Percentiles rank a stretch among this genome's conserved stretches.
These are phyloP conservation scores for Cryptosporidium bovis DNA, from an alignment of 169 alveolate genomes.

Conservation along the genomic window DNA sequence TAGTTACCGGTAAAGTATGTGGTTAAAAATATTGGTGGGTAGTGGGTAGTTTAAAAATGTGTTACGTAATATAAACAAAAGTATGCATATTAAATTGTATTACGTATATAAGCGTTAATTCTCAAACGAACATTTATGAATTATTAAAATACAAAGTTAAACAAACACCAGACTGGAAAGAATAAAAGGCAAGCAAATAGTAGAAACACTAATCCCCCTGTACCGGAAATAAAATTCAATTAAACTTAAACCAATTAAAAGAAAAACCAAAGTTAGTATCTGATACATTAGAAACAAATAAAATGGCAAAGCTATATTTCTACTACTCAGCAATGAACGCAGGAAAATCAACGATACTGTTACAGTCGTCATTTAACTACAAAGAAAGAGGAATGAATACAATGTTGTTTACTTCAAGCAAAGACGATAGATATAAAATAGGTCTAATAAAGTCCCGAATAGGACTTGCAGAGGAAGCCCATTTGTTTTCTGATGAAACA, in stretches of 20 bases:
- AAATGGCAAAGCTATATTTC: constrained; percentile 53
- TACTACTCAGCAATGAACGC: constrained; percentile 75
- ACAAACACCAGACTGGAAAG: too few species aligned
- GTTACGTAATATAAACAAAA: too few species aligned
- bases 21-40: too few species aligned
- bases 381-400: constrained; percentile 63
- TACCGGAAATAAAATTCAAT: too few species aligned
- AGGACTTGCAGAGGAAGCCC: constrained; percentile 45
- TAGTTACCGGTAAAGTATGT: too few species aligned
- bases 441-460: constrained; percentile 47
- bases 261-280: not conserved
- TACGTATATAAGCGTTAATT: too few species aligned
- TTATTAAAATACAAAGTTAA: too few species aligned
- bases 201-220: not conserved
- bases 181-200: not conserved
- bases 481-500: not conserved
- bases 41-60: too few species aligned
- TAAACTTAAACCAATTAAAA: not conserved
- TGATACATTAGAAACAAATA: not conserved
- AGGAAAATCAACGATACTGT: constrained; percentile 59
- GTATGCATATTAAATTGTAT: too few species aligned
- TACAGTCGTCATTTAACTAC: constrained; percentile 65
- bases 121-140: too few species aligned
- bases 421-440: not conserved
- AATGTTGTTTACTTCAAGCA: constrained; percentile 11